phyloP scores from a whole-genome alignment of 192 early-diverging fungal genomes.

The Nowakowskiella sp. region DNA sequence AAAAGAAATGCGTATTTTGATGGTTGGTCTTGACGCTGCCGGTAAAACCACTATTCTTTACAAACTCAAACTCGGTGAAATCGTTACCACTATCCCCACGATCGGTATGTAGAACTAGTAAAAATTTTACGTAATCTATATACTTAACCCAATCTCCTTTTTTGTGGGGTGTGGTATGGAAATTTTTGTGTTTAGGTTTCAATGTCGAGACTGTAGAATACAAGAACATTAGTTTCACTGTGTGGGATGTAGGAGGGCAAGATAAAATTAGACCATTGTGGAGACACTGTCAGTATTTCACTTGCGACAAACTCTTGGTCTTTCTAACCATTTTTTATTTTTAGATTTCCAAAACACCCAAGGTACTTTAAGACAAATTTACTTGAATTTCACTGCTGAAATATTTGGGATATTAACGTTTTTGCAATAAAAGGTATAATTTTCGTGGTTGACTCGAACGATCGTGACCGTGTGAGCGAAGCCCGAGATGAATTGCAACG shows the following conservation, averaged over 20 bases:
- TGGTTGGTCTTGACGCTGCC: constrained; percentile 92
- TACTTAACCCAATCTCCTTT: constrained; percentile 4
- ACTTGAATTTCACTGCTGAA: neutral
- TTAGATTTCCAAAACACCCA: constrained; percentile 94
- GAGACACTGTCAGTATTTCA: constrained; percentile 84
- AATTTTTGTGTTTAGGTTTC: constrained; percentile 59
- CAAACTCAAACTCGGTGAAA: constrained; percentile 97
- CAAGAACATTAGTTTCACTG: constrained; percentile 97
- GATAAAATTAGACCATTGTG: constrained; percentile 97
- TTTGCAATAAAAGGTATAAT: constrained; percentile 55
- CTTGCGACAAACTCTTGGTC: constrained; percentile 4
- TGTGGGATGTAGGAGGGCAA: constrained; percentile 99
- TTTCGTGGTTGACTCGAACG: constrained; percentile 95
- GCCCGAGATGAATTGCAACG: constrained; percentile 90
- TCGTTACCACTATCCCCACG: constrained; percentile 98
- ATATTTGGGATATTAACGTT: constrained; percentile 5
- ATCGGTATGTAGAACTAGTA: constrained; percentile 63
- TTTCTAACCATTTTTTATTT: constrained; percentile 1
- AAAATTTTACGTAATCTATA: constrained; percentile 20
- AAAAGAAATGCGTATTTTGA: constrained; percentile 95
- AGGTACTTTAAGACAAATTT: constrained; percentile 36
- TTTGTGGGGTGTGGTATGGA: neutral
- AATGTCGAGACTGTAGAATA: constrained; percentile 98
- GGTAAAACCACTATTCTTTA: constrained; percentile 99
- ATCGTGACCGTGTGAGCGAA: constrained; percentile 88